Conservation (phyloP, 1,284 basidiomycete genomes). For the Cryptococcus sp. region DNA sequence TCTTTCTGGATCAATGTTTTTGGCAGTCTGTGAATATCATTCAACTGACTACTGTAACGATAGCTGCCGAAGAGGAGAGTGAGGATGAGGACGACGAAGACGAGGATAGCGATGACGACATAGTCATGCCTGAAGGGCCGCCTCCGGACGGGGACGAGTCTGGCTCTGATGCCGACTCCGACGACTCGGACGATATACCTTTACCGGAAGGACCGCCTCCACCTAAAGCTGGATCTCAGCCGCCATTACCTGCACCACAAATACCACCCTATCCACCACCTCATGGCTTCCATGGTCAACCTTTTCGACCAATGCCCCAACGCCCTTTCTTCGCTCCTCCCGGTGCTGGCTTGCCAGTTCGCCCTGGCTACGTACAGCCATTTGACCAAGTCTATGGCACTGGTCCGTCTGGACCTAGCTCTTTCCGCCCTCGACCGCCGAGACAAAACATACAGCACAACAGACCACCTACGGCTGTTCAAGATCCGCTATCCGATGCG, state of each 20-base stretch:
- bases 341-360: not conserved
- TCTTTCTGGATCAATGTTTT: not conserved
- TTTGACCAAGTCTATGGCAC: not conserved
- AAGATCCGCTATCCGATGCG: slow-evolving; percentile 50
- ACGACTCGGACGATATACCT: slow-evolving; percentile 54
- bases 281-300: slow-evolving; percentile 16
- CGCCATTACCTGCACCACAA: slow-evolving; percentile 9
- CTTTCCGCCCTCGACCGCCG: slow-evolving; percentile 17
- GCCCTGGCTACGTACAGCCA: not conserved
- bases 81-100: slow-evolving; percentile 49
- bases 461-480: slow-evolving; percentile 34
- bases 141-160: slow-evolving; percentile 59
- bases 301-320: not conserved
- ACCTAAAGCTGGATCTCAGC: slow-evolving; percentile 19
- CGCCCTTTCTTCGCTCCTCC: slow-evolving; percentile 11
- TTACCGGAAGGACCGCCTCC: slow-evolving; percentile 55
- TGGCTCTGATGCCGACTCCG: too few relatives aligned
- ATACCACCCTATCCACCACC: slow-evolving; percentile 30
- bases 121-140: slow-evolving; percentile 80
- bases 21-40: too few relatives aligned
- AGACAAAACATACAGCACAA: slow-evolving; percentile 10
- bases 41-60: not conserved
- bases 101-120: slow-evolving; percentile 66
- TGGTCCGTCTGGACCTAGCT: slow-evolving; percentile 11
- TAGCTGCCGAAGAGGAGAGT: slow-evolving; percentile 22